These are phyloP conservation scores for Guadua angustifolia DNA, from an alignment of 176 grass and related monocot species.

Conservation along the genomic window DNA sequence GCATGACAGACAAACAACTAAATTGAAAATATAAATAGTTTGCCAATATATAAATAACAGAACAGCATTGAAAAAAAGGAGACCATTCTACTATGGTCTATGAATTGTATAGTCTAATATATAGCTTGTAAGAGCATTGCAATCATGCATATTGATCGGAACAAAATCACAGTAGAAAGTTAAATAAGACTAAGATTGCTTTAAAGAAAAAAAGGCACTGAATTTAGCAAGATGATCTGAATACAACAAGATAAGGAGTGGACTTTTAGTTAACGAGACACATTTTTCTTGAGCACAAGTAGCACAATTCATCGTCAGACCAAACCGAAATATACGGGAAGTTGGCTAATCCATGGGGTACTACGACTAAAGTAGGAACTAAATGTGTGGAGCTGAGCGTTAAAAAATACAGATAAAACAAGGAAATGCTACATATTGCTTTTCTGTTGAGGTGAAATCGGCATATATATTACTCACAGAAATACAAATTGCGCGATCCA, in stretches of 20 bases:
- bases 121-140: background rate
- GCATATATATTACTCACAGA: background rate
- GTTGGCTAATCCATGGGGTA: no score
- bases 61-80: background rate
- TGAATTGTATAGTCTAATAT: background rate
- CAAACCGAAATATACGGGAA: no score
- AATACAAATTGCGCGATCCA: background rate
- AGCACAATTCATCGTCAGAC: background rate
- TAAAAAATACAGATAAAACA: background rate
- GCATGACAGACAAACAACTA: conserved; percentile 4
- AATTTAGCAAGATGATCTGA: background rate
- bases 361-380: background rate
- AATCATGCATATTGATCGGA: background rate
- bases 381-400: no score
- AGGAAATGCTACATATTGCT: background rate
- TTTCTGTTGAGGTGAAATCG: background rate
- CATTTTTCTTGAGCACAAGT: background rate
- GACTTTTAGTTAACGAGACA: background rate
- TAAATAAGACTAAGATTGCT: background rate
- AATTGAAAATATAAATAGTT: background rate
- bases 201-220: background rate
- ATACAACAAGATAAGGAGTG: background rate
- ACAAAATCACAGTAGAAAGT: background rate
- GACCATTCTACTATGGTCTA: background rate
- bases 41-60: background rate